phyloP scores from a whole-genome alignment of 140 eudicot species.

The Oenanthe javanica region DNA sequence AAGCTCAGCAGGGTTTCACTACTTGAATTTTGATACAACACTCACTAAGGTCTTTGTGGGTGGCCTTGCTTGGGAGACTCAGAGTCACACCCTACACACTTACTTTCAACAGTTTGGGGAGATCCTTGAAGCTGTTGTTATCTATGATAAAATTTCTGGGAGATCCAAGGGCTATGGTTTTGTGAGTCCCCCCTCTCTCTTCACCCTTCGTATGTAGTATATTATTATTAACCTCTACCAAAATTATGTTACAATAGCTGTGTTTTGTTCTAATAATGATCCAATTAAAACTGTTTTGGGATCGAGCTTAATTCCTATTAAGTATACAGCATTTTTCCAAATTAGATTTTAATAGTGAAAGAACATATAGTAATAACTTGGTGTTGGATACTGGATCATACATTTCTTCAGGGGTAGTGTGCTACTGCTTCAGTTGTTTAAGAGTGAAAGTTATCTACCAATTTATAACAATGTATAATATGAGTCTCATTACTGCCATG shows the following conservation, averaged over 20 bases:
- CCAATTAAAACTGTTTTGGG: neutral
- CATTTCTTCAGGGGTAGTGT: neutral
- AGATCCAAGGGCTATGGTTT: conserved; percentile 97
- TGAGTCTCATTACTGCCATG: neutral
- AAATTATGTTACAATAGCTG: neutral
- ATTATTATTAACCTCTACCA: neutral
- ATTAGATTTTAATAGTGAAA: neutral
- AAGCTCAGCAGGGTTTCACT: conserved; percentile 44
- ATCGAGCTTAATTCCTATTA: no score
- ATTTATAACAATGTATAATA: no score
- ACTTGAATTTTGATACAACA: conserved; percentile 89
- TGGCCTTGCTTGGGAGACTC: conserved; percentile 97
- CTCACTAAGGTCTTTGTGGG: conserved; percentile 90
- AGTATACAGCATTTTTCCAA: neutral
- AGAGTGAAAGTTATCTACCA: neutral
- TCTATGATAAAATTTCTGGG: conserved; percentile 85
- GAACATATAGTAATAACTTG: neutral
- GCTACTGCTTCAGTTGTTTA: neutral
- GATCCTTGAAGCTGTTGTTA: conserved; percentile 96
- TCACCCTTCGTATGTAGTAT: neutral
- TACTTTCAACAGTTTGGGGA: conserved; percentile 94
- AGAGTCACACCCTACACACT: conserved; percentile 64
- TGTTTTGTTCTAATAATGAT: neutral
- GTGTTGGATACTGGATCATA: neutral
- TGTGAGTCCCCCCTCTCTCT: conserved; percentile 42